phyloP scores from a whole-genome alignment of 768 basidiomycete species.

The Kwoniella dendrophila region DNA sequence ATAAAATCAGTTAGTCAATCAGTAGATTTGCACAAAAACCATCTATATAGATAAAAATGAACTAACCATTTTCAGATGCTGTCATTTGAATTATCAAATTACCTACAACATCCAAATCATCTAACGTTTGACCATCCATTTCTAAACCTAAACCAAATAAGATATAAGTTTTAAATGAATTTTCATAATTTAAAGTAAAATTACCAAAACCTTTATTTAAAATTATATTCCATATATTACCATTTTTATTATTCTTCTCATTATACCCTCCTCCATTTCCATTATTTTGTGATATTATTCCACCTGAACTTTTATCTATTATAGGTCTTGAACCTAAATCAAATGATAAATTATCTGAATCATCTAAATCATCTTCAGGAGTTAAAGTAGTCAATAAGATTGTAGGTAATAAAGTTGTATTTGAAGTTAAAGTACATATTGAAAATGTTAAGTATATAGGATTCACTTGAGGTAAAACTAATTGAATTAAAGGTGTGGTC shows the following conservation, averaged over 20 bases:
- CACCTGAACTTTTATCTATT: conserved; percentile 31
- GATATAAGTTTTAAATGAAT: conserved; percentile 20
- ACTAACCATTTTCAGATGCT: conserved; percentile 40
- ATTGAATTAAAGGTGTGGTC: conserved; percentile 18
- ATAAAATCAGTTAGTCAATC: background rate
- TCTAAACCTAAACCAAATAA: conserved; percentile 28
- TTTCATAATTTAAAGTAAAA: conserved; percentile 38
- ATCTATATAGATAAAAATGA: background rate
- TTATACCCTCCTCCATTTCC: conserved; percentile 32
- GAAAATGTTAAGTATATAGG: conserved; percentile 47
- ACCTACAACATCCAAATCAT: conserved; percentile 16
- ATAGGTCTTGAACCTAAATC: conserved; percentile 18
- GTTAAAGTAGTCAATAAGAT: conserved; percentile 35
- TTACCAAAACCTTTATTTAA: conserved; percentile 52
- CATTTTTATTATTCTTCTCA: conserved; percentile 19
- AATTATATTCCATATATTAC: conserved; percentile 31
- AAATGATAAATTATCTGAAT: conserved; percentile 16
- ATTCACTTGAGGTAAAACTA: conserved; percentile 27
- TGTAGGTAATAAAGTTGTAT: conserved; percentile 35
- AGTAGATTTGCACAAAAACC: background rate
- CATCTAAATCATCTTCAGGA: too few relatives aligned
- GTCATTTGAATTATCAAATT: conserved; percentile 47
- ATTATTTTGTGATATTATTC: too few relatives aligned
- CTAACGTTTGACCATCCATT: conserved; percentile 24
- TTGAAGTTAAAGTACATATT: conserved; percentile 43